These are phyloP conservation scores for Elsinoe perseae DNA, from an alignment of 2,329 filamentous ascomycete genomes.

Conservation along the genomic window DNA sequence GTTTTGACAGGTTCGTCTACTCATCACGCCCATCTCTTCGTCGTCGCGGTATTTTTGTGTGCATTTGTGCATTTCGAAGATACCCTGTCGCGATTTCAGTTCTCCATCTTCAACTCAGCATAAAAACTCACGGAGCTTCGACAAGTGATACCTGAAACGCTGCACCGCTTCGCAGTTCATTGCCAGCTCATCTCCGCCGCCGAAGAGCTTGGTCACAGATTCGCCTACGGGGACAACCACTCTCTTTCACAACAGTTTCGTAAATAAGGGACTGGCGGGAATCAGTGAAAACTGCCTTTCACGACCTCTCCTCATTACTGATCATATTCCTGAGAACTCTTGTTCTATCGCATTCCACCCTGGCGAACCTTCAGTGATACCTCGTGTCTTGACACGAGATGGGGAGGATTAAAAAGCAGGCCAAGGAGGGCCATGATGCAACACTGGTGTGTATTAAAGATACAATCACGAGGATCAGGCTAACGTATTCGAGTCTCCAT, in stretches of 20 bases:
- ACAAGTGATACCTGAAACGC: conserved; percentile 1
- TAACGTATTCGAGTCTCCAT: conserved; percentile 60
- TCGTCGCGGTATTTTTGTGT: conserved; percentile 13
- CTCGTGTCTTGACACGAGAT: conserved; percentile 29
- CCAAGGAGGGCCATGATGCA: conserved; percentile 47
- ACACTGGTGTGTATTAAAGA: conserved; percentile 37
- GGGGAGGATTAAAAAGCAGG: conserved; percentile 50
- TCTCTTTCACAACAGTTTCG: background rate
- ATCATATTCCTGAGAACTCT: background rate
- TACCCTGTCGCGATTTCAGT: conserved; percentile 10
- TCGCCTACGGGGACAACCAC: background rate
- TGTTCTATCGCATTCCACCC: background rate
- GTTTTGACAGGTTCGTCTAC: background rate
- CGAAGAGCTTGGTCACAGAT: background rate
- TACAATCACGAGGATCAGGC: conserved; percentile 8
- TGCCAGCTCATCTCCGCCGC: conserved; percentile 7
- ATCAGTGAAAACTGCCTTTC: background rate
- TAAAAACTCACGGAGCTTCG: background rate
- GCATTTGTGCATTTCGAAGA: conserved; percentile 9
- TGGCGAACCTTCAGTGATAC: background rate
- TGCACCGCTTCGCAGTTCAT: conserved; percentile 13
- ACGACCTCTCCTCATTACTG: background rate
- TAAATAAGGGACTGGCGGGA: background rate
- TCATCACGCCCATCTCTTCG: background rate
- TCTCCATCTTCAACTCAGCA: background rate